A percentile compares a stretch with the other conserved stretches of the same genome.
These are phyloP conservation scores for Heimioporus retisporus DNA, from an alignment of 1,284 basidiomycete species.

Conservation along the genomic window DNA sequence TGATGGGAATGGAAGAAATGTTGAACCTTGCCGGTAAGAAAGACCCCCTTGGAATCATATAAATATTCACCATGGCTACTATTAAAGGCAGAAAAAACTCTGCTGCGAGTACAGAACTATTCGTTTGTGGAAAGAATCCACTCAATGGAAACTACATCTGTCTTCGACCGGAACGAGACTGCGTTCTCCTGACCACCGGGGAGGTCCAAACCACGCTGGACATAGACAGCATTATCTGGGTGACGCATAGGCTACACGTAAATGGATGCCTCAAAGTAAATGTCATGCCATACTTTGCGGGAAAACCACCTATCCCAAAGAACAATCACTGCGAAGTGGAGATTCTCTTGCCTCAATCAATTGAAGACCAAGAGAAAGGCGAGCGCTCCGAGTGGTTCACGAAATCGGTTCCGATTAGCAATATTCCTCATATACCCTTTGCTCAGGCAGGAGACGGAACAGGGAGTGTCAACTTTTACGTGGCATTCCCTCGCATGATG, in stretches of 20 bases:
- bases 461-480: constrained; percentile 19
- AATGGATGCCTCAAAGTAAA: constrained; percentile 7
- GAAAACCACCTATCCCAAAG: constrained; percentile 12
- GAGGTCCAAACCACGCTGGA: constrained; percentile 16
- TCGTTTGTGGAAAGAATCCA: constrained; percentile 10
- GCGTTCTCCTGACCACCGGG: background rate
- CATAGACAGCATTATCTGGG: constrained; percentile 22
- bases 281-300: constrained; percentile 16
- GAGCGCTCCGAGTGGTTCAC: constrained; percentile 17
- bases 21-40: no score
- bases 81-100: constrained; percentile 2
- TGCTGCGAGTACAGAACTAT: background rate
- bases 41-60: no score
- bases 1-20: constrained; percentile 17
- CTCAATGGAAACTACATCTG: constrained; percentile 16
- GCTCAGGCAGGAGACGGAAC: constrained; percentile 9
- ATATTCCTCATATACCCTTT: constrained; percentile 15
- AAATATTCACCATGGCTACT: background rate
- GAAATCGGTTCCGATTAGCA: constrained; percentile 9
- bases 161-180: constrained; percentile 7
- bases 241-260: constrained; percentile 8
- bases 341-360: constrained; percentile 15
- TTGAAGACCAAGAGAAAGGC: background rate
- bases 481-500: constrained; percentile 20
- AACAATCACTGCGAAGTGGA: constrained; percentile 21